Percentiles rank a stretch among this genome's conserved stretches.
Evolutionary conservation across 306 rosid species (phyloP).

Genomic region (Hippophae gyantsensis): DNA sequence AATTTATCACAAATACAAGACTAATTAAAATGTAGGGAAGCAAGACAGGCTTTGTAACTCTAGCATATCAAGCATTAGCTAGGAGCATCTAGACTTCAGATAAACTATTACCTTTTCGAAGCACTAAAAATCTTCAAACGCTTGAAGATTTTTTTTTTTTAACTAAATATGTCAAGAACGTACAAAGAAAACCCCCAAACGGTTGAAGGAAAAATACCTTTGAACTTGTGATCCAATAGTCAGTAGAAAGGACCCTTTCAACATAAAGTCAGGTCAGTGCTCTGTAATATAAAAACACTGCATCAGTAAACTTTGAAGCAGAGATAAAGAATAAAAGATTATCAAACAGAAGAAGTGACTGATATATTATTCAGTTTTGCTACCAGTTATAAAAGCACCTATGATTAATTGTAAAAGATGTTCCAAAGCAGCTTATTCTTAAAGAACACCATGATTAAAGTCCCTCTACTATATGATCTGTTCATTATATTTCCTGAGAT

Average conservation of each 20-base stretch:
- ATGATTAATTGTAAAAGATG: background rate
- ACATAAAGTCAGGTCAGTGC: slow-evolving; percentile 34
- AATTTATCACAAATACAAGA: no score
- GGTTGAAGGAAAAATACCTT: slow-evolving; percentile 16
- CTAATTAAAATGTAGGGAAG: no score
- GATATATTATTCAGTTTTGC: background rate
- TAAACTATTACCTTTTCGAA: no score
- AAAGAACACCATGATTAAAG: no score
- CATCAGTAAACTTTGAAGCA: background rate
- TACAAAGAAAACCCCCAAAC: slow-evolving; percentile 16
- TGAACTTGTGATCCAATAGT: slow-evolving; percentile 12
- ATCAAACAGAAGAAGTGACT: background rate
- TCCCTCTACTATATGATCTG: no score
- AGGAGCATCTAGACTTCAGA: no score
- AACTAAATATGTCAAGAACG: background rate
- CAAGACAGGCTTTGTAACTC: no score
- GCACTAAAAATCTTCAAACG: background rate
- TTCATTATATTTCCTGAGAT: no score
- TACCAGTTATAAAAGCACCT: background rate
- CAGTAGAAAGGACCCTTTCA: slow-evolving; percentile 11
- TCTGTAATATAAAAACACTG: slow-evolving; percentile 32
- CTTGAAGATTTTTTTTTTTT: background rate
- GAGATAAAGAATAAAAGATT: background rate
- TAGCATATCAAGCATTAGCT: no score
- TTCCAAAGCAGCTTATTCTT: background rate